phyloP scores from a whole-genome alignment of 805 yeast genomes.

The Pichia membranifaciens region DNA sequence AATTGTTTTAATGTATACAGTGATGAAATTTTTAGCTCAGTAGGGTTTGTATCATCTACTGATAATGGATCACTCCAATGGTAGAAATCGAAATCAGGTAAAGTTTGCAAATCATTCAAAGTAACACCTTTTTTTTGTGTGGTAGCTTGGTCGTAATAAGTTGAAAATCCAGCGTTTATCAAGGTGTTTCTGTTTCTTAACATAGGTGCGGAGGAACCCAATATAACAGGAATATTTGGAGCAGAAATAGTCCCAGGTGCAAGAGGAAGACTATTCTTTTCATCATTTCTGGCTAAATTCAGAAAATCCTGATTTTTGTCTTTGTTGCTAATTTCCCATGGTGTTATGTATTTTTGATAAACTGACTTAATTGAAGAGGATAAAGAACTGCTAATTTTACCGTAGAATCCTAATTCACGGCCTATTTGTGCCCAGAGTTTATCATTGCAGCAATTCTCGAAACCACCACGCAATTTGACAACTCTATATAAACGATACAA shows the following conservation, averaged over 20 bases:
- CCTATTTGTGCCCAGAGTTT: constrained; percentile 83
- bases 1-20: constrained; percentile 52
- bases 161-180: constrained; percentile 44
- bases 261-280: constrained; percentile 4
- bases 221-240: constrained; percentile 33
- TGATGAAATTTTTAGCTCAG: constrained; percentile 40
- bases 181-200: constrained; percentile 42
- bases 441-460: constrained; percentile 50
- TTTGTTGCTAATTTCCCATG: constrained; percentile 17
- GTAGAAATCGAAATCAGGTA: constrained; percentile 38
- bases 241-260: not conserved
- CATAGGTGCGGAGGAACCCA: constrained; percentile 41
- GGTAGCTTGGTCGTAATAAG: constrained; percentile 44
- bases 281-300: constrained; percentile 11
- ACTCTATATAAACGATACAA: constrained; percentile 51
- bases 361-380: constrained; percentile 61
- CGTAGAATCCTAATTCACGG: constrained; percentile 70
- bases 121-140: constrained; percentile 38
- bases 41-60: constrained; percentile 34
- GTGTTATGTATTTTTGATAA: constrained; percentile 40
- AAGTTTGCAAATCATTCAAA: constrained; percentile 27
- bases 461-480: constrained; percentile 65
- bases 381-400: constrained; percentile 63
- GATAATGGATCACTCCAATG: constrained; percentile 36
- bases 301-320: constrained; percentile 12